These are phyloP conservation scores for Agrostemma githago DNA, from an alignment of 148 eudicot species.

Conservation along the genomic window DNA sequence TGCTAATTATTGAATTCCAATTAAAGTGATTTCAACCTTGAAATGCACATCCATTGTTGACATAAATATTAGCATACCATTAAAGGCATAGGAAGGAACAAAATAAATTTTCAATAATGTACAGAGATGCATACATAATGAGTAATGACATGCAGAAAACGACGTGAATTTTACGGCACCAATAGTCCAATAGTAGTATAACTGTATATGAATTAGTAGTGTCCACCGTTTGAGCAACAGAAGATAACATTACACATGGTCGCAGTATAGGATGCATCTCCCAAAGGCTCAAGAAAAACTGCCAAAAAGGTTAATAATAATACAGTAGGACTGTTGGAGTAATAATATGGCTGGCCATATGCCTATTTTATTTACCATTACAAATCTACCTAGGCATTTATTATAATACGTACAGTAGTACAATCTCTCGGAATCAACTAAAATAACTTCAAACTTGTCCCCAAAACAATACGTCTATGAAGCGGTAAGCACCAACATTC, in stretches of 20 bases:
- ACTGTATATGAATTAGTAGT: background rate
- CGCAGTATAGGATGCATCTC: background rate
- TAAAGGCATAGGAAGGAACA: background rate
- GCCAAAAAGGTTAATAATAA: no score
- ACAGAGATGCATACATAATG: background rate
- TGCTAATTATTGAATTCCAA: background rate
- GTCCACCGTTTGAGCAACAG: constrained; percentile 6
- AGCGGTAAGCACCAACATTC: no score
- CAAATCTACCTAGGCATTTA: constrained; percentile 20
- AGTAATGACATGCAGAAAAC: constrained; percentile 12
- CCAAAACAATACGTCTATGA: background rate
- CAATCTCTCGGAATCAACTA: background rate
- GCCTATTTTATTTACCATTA: constrained; percentile 24
- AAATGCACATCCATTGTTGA: background rate
- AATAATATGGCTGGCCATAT: constrained; percentile 24
- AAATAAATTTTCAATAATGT: background rate
- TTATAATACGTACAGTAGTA: constrained; percentile 13
- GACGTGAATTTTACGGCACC: constrained; percentile 1
- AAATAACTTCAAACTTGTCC: background rate
- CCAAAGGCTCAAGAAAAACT: background rate
- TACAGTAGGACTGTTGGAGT: background rate
- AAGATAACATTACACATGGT: background rate
- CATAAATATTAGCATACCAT: no score
- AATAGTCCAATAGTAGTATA: no score
- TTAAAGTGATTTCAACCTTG: background rate